phyloP scores from a whole-genome alignment of 208 protist species.

The Histomonas meleagridis region DNA sequence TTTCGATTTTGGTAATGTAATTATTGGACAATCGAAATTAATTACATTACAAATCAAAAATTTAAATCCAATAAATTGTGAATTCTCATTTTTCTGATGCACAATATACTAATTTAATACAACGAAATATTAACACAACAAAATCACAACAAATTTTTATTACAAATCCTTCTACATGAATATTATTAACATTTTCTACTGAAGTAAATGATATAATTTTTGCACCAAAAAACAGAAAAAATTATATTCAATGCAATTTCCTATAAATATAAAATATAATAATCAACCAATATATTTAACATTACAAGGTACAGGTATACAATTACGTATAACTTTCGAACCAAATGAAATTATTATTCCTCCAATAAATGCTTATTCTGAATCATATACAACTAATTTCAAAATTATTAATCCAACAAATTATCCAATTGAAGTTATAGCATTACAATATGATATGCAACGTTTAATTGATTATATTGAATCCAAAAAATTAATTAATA shows the following conservation, averaged over 20 bases:
- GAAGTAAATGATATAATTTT: background rate
- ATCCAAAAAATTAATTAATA: background rate
- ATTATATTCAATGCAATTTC: background rate
- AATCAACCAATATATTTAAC: background rate
- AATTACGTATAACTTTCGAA: background rate
- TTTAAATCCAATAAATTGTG: background rate
- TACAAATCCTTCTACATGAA: background rate
- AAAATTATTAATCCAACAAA: background rate
- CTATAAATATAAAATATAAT: background rate
- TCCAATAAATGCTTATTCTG: background rate
- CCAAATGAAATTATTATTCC: background rate
- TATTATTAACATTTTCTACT: background rate
- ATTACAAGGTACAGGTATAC: background rate
- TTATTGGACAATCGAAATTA: background rate
- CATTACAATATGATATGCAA: background rate
- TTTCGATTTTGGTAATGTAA: background rate
- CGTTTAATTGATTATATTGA: background rate
- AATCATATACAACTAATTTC: background rate
- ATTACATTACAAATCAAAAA: background rate
- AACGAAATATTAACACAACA: background rate
- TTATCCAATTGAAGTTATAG: background rate
- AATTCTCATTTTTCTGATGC: background rate
- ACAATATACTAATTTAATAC: too few species aligned
- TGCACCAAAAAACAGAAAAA: background rate
- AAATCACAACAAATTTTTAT: background rate